Percentiles rank a stretch among this genome's conserved stretches.
Conservation (phyloP, 208 protist genomes). For the Crithidia acanthocephali region DNA sequence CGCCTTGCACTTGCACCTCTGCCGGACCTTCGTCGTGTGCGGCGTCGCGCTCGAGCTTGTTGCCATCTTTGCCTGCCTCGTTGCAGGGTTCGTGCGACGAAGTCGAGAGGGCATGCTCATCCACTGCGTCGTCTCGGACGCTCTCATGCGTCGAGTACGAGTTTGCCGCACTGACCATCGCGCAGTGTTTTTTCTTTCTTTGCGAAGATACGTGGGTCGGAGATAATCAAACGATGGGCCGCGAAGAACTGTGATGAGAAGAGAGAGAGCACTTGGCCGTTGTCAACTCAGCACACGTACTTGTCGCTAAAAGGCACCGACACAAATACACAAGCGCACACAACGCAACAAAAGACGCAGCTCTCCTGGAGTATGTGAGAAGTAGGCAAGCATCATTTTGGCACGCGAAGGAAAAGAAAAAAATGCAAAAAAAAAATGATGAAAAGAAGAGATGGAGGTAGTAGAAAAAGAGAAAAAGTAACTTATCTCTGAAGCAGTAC, state of each 20-base stretch:
- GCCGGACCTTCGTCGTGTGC: background rate
- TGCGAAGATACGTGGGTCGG: too few species aligned
- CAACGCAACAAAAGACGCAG: background rate
- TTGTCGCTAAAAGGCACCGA: too few species aligned
- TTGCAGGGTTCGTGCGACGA: conserved; percentile 7
- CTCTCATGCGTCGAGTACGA: conserved; percentile 8
- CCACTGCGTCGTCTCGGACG: background rate
- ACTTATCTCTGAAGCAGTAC: too few species aligned
- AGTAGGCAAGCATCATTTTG: too few species aligned
- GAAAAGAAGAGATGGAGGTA: conserved; percentile 2
- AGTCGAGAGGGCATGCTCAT: background rate
- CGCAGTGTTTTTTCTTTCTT: too few species aligned
- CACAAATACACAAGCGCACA: background rate
- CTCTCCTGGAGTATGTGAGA: too few species aligned
- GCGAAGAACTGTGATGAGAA: too few species aligned
- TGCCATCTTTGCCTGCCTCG: background rate
- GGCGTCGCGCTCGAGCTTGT: conserved; percentile 1
- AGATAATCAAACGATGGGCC: too few species aligned
- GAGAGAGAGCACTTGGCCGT: too few species aligned
- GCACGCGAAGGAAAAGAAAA: background rate
- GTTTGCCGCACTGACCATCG: background rate
- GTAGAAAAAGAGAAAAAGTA: background rate
- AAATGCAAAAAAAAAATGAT: conserved; percentile 4
- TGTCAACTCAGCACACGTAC: too few species aligned
- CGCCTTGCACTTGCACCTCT: background rate